Percentiles rank a stretch among this genome's conserved stretches.
These are phyloP conservation scores for Candida piceae DNA, from an alignment of 805 yeast genomes.

Conservation along the genomic window DNA sequence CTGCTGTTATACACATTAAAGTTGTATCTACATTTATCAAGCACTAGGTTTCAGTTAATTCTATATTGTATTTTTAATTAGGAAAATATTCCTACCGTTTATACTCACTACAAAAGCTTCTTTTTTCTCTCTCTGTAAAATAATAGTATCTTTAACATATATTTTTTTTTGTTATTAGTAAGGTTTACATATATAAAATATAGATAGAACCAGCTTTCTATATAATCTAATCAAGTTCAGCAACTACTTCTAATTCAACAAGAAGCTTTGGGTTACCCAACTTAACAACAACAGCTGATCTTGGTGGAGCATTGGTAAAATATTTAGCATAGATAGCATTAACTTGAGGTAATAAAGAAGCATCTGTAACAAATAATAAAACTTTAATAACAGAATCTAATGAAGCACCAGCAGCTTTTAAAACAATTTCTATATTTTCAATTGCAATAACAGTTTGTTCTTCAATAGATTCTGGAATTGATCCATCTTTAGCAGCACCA, in stretches of 20 bases:
- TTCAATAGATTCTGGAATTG: slow-evolving; percentile 37
- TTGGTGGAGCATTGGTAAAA: slow-evolving; percentile 45
- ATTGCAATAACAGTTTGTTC: slow-evolving; percentile 43
- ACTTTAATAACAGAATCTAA: slow-evolving; percentile 43
- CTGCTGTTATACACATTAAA: too few species aligned
- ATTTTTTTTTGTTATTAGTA: too few species aligned
- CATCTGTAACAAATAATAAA: slow-evolving; percentile 41
- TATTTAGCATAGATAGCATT: slow-evolving; percentile 43
- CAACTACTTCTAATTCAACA: slow-evolving; percentile 46
- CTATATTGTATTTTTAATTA: too few species aligned
- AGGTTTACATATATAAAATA: too few species aligned
- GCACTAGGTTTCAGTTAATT: too few species aligned
- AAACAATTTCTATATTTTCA: slow-evolving; percentile 35
- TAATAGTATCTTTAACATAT: too few species aligned
- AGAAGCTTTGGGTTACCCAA: slow-evolving; percentile 41
- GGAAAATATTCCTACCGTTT: too few species aligned
- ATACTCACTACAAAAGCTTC: too few species aligned
- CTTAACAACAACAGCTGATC: slow-evolving; percentile 45
- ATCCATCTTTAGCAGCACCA: slow-evolving; percentile 28
- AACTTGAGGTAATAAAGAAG: slow-evolving; percentile 35
- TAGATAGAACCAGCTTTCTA: too few species aligned
- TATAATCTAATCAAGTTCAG: slow-evolving; percentile 13
- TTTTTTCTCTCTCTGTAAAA: too few species aligned
- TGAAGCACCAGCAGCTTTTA: slow-evolving; percentile 40
- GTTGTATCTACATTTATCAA: too few species aligned